Percentiles rank a stretch among this genome's conserved stretches.
Conservation (phyloP, 2,329 filamentous ascomycete genomes). For the Monosporascus sp. region DNA sequence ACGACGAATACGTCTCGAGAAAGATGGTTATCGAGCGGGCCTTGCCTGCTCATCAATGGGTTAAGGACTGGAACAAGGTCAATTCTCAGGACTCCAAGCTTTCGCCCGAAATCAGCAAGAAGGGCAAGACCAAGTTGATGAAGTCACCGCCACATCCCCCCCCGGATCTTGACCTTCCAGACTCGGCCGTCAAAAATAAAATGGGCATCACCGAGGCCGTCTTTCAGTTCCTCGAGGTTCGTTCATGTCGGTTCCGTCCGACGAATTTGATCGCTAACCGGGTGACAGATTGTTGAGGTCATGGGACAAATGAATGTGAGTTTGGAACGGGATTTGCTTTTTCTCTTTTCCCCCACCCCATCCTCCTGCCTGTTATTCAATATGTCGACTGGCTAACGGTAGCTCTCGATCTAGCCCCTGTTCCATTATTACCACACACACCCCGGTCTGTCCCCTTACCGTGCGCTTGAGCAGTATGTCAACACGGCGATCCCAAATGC, state of each 20-base stretch:
- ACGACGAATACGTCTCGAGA: slow-evolving; percentile 81
- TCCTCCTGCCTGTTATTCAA: neutral
- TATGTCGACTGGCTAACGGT: slow-evolving; percentile 4
- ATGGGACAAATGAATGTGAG: slow-evolving; percentile 57
- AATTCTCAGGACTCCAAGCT: slow-evolving; percentile 53
- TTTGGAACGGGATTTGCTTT: neutral
- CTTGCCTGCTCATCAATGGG: slow-evolving; percentile 57
- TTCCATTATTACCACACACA: slow-evolving; percentile 55
- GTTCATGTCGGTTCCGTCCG: slow-evolving; percentile 6
- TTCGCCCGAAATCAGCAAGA: slow-evolving; percentile 64
- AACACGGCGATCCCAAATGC: slow-evolving; percentile 37
- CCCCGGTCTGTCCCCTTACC: slow-evolving; percentile 49
- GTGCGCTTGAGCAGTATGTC: slow-evolving; percentile 57
- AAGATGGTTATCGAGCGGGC: slow-evolving; percentile 57
- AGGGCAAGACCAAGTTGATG: slow-evolving; percentile 52
- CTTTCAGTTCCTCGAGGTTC: slow-evolving; percentile 60
- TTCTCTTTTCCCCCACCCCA: neutral
- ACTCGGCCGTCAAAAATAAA: slow-evolving; percentile 49
- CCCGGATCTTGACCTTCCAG: slow-evolving; percentile 57
- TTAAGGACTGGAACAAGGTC: slow-evolving; percentile 59
- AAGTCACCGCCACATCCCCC: slow-evolving; percentile 56
- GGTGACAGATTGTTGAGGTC: slow-evolving; percentile 54
- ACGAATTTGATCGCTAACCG: slow-evolving; percentile 17
- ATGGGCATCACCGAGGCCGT: slow-evolving; percentile 58
- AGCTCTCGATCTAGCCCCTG: slow-evolving; percentile 35